These are phyloP conservation scores for Trichoderma sp. DNA, from an alignment of 2,329 filamentous ascomycete genomes.

Conservation along the genomic window DNA sequence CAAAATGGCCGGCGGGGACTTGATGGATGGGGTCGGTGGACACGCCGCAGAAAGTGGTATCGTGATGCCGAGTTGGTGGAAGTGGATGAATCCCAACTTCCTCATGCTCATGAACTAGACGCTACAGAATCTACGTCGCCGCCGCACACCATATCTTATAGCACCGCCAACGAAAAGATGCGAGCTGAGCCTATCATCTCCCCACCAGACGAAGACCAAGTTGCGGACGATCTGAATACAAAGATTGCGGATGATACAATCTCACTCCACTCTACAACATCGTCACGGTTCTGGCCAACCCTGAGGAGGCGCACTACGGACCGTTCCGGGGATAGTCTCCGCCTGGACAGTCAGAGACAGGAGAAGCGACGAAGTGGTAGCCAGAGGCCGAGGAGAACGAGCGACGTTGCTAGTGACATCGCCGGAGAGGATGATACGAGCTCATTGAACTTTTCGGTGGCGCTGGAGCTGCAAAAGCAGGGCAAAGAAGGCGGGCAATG, in stretches of 20 bases:
- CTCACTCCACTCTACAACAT: constrained; percentile 49
- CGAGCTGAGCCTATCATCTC: constrained; percentile 26
- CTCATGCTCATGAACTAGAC: constrained; percentile 41
- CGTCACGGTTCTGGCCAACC: constrained; percentile 45
- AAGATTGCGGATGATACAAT: constrained; percentile 42
- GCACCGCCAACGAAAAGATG: constrained; percentile 40
- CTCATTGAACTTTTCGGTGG: constrained; percentile 44
- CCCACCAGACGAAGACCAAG: constrained; percentile 30
- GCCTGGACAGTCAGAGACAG: constrained; percentile 7
- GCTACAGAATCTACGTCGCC: constrained; percentile 29
- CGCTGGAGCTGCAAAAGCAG: constrained; percentile 53
- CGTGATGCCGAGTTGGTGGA: constrained; percentile 95
- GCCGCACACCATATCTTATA: constrained; percentile 34
- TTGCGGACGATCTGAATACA: constrained; percentile 29
- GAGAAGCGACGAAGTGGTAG: constrained; percentile 30
- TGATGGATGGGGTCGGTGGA: constrained; percentile 95
- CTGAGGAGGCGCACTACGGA: constrained; percentile 43
- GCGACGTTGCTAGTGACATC: constrained; percentile 45
- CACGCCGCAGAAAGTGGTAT: constrained; percentile 90
- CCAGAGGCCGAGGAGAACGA: constrained; percentile 41
- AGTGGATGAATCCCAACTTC: constrained; percentile 40
- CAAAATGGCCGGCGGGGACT: constrained; percentile 77
- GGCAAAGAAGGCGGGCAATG: constrained; percentile 61
- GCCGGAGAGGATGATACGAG: constrained; percentile 42
- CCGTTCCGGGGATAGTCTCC: constrained; percentile 26